A percentile compares a stretch with the other conserved stretches of the same genome.
Conservation (phyloP, 2,329 filamentous ascomycete species). For the Malbranchea cinnamomea region DNA sequence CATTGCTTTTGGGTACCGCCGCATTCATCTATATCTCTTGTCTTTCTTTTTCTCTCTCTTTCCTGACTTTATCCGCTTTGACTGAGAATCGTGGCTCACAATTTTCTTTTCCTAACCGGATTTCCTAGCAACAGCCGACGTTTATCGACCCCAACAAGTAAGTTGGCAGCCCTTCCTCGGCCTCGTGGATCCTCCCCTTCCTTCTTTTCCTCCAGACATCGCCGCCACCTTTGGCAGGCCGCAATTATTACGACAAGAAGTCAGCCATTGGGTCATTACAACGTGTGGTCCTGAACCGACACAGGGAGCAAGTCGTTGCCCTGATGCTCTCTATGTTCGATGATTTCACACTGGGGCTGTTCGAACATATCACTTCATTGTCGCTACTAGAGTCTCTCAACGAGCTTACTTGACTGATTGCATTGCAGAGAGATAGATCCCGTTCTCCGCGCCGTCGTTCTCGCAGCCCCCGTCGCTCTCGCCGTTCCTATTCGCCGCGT, state of each 20-base stretch:
- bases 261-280: neutral
- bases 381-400: slow-evolving; percentile 8
- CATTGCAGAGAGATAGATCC: slow-evolving; percentile 59
- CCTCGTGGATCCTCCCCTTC: slow-evolving; percentile 7
- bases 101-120: slow-evolving; percentile 2
- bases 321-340: too few relatives aligned
- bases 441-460: slow-evolving; percentile 55
- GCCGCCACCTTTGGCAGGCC: slow-evolving; percentile 5
- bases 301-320: neutral
- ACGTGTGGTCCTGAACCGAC: neutral
- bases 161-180: slow-evolving; percentile 11
- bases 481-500: slow-evolving; percentile 65
- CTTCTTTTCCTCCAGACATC: slow-evolving; percentile 5
- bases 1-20: neutral
- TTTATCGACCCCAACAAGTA: slow-evolving; percentile 33
- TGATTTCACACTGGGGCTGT: too few relatives aligned
- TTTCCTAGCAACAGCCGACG: slow-evolving; percentile 26
- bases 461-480: slow-evolving; percentile 63
- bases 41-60: slow-evolving; percentile 4
- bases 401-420: slow-evolving; percentile 25
- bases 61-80: slow-evolving; percentile 1
- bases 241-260: slow-evolving; percentile 1
- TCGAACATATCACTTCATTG: neutral
- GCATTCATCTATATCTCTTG: neutral
- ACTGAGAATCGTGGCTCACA: slow-evolving; percentile 2